Base-by-base conservation (phyloP, 768 basidiomycete genomes). In the Suillus lakei region DNA sequence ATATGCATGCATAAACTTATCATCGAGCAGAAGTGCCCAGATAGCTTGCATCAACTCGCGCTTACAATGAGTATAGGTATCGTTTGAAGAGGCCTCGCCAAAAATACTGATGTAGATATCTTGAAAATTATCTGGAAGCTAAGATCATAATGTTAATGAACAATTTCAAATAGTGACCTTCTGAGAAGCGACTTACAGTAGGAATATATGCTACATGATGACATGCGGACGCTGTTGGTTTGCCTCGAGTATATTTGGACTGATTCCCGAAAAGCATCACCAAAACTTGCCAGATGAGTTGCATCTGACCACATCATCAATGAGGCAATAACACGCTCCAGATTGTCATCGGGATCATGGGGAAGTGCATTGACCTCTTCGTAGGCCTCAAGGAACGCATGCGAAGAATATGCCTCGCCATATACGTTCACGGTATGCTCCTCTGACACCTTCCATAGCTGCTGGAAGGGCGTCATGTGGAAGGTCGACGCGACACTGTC, bases 301-400 rank as follows among this genome's bases (percentile, higher is more conserved):
- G 59, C n/a, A 41, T 75, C 74, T 0, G 73, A 74, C 68, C 73
- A 73, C 28, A 69, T 39, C 71, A 72, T 72, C 18, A 73, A 34
- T 4, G 65, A 51, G 4, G 67, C 64, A 10, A 74, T 55, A 13
- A 68, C 67, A 8, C 61, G 44, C 39, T 73, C 71, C 1, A 67
- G 60, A 9, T 63, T 8, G 48, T 67, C 53, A 0, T 43, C 63
- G 7, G 66, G 67, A 28, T 68, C 66, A 3, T 54, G 28, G 26
- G 66, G 69, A 44, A 65, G 62, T 1, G 41, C 15, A n/a, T 69
- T 61, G 5, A 69, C 10, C 13, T 67, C n/a, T 21, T 48, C n/a
- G 59, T 69, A 39, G 3, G 34, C 63, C 5, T 69, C 44, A 0
- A 66, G 32, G 2, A 44, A 28, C 0, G 32, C 32, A 2, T 60